These are phyloP conservation scores for Macrocybe gigantea DNA, from an alignment of 768 basidiomycete genomes.

Conservation along the genomic window DNA sequence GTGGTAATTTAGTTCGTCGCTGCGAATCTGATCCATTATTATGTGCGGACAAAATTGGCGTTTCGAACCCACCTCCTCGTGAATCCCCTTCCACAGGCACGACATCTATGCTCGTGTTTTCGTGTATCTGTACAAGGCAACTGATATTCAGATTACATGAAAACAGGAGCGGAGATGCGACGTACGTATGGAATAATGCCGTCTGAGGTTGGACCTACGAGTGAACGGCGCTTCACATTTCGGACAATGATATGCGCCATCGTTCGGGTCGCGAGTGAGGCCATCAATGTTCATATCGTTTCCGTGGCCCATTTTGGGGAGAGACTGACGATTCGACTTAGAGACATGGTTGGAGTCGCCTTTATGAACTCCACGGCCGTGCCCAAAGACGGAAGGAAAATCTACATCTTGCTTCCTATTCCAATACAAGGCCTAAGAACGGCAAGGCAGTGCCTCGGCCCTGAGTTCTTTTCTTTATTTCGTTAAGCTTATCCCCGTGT, in stretches of 20 bases:
- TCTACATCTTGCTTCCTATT: no score
- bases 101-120: constrained; percentile 5
- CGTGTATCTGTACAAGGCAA: constrained; percentile 4
- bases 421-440: no score
- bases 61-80: constrained; percentile 1
- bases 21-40: not conserved
- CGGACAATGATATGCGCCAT: constrained; percentile 29
- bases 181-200: constrained; percentile 30
- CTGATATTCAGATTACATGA: not conserved
- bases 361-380: no score
- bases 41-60: not conserved
- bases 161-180: not conserved
- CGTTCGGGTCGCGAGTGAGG: constrained; percentile 24
- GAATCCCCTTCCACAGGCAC: constrained; percentile 2
- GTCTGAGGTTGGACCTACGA: constrained; percentile 27
- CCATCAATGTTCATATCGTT: constrained; percentile 18
- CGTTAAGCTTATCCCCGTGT: no score
- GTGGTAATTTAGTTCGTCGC: constrained; percentile 10
- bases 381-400: no score
- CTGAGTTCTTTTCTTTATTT: no score
- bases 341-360: no score
- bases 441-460: no score
- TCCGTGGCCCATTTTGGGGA: no score
- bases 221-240: constrained; percentile 30
- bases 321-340: no score